phyloP scores from a whole-genome alignment of 495 filamentous ascomycete species.

The Penicillium herquei region DNA sequence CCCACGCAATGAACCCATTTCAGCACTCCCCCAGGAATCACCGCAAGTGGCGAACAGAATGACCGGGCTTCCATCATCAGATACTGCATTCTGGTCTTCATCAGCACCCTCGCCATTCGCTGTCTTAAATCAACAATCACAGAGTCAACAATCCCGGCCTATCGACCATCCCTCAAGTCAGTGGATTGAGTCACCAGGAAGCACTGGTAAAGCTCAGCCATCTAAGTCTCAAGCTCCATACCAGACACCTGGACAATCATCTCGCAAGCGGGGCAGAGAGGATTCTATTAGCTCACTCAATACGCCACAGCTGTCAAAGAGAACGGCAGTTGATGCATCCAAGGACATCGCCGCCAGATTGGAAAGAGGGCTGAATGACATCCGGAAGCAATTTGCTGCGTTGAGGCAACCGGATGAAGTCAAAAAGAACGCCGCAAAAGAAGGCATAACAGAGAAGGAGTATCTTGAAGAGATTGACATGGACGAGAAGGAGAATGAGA shows the following conservation, averaged over 20 bases:
- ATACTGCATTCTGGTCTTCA: constrained; percentile 10
- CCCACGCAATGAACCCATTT: background rate
- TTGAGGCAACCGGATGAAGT: constrained; percentile 7
- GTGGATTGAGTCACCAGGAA: background rate
- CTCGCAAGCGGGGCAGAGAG: constrained; percentile 22
- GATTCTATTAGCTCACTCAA: constrained; percentile 12
- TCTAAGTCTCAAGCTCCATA: background rate
- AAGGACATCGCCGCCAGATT: constrained; percentile 6
- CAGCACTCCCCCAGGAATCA: background rate
- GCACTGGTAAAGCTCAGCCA: background rate
- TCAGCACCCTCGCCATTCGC: constrained; percentile 20
- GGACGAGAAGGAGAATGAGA: constrained; percentile 32
- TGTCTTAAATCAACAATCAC: no score
- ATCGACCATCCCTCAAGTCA: no score
- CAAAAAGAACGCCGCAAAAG: background rate
- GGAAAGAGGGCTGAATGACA: constrained; percentile 4
- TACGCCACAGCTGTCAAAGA: constrained; percentile 14
- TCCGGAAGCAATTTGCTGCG: background rate
- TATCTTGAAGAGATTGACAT: constrained; percentile 25
- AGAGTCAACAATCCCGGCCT: no score
- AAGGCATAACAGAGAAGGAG: constrained; percentile 23
- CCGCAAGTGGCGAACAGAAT: no score
- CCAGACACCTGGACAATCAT: background rate
- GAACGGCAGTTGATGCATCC: constrained; percentile 1
- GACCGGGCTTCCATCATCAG: no score